Conservation (phyloP, 371 early-diverging fungal genomes). For the Mucor lusitanicus region DNA sequence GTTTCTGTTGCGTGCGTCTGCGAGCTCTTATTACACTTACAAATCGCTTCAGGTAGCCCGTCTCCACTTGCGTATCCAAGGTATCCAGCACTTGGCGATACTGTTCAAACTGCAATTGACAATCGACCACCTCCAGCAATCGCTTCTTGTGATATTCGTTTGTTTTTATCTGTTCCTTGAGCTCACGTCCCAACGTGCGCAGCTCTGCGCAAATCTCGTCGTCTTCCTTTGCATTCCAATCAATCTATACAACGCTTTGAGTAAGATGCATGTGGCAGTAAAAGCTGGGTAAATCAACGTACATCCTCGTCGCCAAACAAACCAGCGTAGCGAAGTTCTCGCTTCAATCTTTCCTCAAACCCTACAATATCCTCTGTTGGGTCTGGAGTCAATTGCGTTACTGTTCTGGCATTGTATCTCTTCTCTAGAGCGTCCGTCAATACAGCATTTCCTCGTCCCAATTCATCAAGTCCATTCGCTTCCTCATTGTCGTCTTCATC, state of each 20-base stretch:
- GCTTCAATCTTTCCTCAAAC: slow-evolving; percentile 80
- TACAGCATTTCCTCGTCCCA: slow-evolving; percentile 26
- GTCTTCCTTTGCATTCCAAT: slow-evolving; percentile 74
- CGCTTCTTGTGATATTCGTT: slow-evolving; percentile 71
- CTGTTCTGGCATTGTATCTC: slow-evolving; percentile 17
- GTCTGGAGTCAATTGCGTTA: slow-evolving; percentile 5
- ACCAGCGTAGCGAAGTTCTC: slow-evolving; percentile 81
- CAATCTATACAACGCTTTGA: slow-evolving; percentile 32
- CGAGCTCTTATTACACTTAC: too few species aligned
- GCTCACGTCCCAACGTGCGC: slow-evolving; percentile 65
- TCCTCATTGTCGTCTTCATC: slow-evolving; percentile 35
- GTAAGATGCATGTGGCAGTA: not conserved
- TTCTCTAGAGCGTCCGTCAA: slow-evolving; percentile 14
- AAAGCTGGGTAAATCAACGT: not conserved
- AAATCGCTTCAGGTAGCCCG: slow-evolving; percentile 81
- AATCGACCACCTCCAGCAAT: slow-evolving; percentile 68
- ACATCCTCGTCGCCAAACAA: slow-evolving; percentile 79
- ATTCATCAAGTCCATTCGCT: slow-evolving; percentile 6
- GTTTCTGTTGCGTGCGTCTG: not conserved
- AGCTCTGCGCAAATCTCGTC: slow-evolving; percentile 84
- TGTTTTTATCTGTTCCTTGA: slow-evolving; percentile 68
- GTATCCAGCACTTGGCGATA: slow-evolving; percentile 86
- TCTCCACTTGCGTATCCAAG: slow-evolving; percentile 83
- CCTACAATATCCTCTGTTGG: slow-evolving; percentile 21
- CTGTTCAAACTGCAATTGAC: slow-evolving; percentile 85